A percentile compares a stretch with the other conserved stretches of the same genome.
phyloP scores from a whole-genome alignment of 2,329 filamentous ascomycete genomes.

The Xylariaceae sp. region DNA sequence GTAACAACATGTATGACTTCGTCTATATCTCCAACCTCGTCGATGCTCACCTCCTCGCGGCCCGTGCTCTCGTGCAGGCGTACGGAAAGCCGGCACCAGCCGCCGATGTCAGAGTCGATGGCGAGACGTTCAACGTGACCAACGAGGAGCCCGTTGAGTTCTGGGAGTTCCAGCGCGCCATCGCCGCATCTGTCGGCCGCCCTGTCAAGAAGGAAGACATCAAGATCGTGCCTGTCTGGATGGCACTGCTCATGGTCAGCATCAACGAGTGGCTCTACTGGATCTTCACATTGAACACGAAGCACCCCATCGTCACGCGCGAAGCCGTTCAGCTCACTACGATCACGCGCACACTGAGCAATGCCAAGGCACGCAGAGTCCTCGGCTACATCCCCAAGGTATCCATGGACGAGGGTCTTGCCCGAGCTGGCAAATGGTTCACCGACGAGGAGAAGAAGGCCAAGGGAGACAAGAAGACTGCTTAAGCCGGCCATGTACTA shows the following conservation, averaged over 20 bases:
- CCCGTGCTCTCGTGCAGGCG: conserved; percentile 25
- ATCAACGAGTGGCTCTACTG: conserved; percentile 27
- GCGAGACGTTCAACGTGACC: conserved; percentile 33
- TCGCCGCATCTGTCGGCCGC: conserved; percentile 26
- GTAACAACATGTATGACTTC: conserved; percentile 30
- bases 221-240: conserved; percentile 20
- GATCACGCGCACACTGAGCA: conserved; percentile 19
- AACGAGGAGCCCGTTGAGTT: conserved; percentile 32
- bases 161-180: conserved; percentile 31
- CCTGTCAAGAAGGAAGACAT: conserved; percentile 22
- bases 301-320: conserved; percentile 15
- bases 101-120: conserved; percentile 27
- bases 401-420: conserved; percentile 14
- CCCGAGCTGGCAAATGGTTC: conserved; percentile 22
- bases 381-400: conserved; percentile 21
- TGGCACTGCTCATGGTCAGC: conserved; percentile 24
- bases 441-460: conserved; percentile 11
- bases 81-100: conserved; percentile 20
- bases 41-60: conserved; percentile 28
- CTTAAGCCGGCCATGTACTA: not conserved
- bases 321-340: conserved; percentile 18
- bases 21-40: conserved; percentile 28
- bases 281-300: conserved; percentile 14
- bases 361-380: conserved; percentile 19
- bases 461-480: conserved; percentile 3